A percentile compares a stretch with the other conserved stretches of the same genome.
Evolutionary conservation across 2,329 filamentous ascomycete species (phyloP).

Genomic region (Colletotrichum ledebouriae): DNA sequence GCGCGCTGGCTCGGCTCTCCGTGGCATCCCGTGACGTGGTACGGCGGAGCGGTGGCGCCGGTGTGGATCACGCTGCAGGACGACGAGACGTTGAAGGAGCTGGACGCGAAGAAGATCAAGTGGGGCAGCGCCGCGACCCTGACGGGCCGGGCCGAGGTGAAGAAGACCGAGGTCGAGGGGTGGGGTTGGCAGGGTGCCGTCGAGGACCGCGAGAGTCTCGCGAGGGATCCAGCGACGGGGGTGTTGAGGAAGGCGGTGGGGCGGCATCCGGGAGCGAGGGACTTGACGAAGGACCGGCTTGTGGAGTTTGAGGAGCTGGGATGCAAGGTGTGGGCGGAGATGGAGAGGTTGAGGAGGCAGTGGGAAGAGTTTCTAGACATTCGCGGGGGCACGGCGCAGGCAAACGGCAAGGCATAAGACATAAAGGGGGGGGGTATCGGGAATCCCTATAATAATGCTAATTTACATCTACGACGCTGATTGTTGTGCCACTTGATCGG

Average conservation of each 20-base stretch:
- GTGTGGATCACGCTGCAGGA: slow-evolving; percentile 83
- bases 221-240: slow-evolving; percentile 57
- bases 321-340: slow-evolving; percentile 73
- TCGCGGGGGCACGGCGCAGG: slow-evolving; percentile 1
- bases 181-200: slow-evolving; percentile 81
- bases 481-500: slow-evolving; percentile 50
- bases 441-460: slow-evolving; percentile 18
- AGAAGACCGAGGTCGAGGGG: slow-evolving; percentile 85
- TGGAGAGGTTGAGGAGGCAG: slow-evolving; percentile 77
- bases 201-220: slow-evolving; percentile 63
- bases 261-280: slow-evolving; percentile 69
- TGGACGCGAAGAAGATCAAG: slow-evolving; percentile 72
- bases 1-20: slow-evolving; percentile 85
- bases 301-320: slow-evolving; percentile 74
- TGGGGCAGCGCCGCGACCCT: slow-evolving; percentile 84
- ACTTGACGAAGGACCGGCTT: slow-evolving; percentile 72
- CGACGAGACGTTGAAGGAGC: slow-evolving; percentile 71
- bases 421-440: neutral
- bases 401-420: slow-evolving; percentile 15
- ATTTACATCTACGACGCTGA: slow-evolving; percentile 4
- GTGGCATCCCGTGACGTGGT: slow-evolving; percentile 86
- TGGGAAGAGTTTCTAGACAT: slow-evolving; percentile 69
- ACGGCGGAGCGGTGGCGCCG: slow-evolving; percentile 81
- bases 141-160: slow-evolving; percentile 70
- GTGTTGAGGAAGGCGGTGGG: slow-evolving; percentile 66